Conservation (phyloP, 2,329 filamentous ascomycete species). For the Talaromyces piceae region DNA sequence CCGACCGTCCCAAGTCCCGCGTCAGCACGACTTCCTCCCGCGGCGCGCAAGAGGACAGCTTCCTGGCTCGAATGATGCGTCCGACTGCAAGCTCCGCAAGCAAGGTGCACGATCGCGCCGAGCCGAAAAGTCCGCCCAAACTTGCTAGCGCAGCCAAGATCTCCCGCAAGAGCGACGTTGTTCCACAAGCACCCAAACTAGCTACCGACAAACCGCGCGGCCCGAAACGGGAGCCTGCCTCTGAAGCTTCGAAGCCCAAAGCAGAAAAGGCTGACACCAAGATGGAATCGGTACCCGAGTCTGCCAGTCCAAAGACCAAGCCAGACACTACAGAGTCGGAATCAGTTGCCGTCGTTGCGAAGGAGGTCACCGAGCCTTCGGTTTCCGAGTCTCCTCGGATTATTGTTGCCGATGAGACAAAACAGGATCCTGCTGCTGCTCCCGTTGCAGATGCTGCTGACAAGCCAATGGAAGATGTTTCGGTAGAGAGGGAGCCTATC, state of each 20-base stretch:
- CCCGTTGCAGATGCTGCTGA: neutral
- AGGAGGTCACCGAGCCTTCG: neutral
- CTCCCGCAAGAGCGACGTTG: constrained; percentile 6
- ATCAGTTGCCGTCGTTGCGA: neutral
- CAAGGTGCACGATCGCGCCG: constrained; percentile 42
- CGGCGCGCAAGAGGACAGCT: constrained; percentile 36
- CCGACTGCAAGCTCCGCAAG: constrained; percentile 44
- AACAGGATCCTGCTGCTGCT: neutral
- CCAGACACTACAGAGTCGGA: neutral
- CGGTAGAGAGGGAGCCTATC: neutral
- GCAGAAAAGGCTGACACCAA: neutral
- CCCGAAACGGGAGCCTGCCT: neutral
- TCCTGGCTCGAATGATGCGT: constrained; percentile 46
- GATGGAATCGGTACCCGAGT: neutral
- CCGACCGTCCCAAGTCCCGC: constrained; percentile 35
- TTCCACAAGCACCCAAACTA: neutral
- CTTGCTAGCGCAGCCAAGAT: constrained; percentile 13
- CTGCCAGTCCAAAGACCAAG: neutral
- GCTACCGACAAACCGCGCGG: neutral
- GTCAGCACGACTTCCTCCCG: constrained; percentile 31
- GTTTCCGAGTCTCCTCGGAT: neutral
- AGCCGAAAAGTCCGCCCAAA: constrained; percentile 33
- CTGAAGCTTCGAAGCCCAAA: neutral
- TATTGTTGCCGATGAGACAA: neutral
- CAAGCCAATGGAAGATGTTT: neutral